A percentile compares a stretch with the other conserved stretches of the same genome.
Conservation (phyloP, 225 moss, liverwort and hornwort species). For the Sphagnum tenellum region DNA sequence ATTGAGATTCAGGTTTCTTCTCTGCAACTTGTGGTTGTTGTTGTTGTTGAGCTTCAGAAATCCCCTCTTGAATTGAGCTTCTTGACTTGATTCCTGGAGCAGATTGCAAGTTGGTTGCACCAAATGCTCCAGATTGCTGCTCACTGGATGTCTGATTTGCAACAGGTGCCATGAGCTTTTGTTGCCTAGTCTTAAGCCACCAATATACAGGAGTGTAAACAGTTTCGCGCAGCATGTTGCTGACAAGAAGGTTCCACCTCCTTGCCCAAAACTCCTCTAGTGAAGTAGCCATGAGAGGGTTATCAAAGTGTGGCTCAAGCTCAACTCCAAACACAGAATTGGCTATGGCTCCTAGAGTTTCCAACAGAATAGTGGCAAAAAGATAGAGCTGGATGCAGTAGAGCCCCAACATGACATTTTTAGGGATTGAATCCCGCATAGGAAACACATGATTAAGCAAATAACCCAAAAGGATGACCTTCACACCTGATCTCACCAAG, state of each 20-base stretch:
- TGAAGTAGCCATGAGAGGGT: conserved; percentile 25
- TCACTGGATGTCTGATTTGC: too few relatives aligned
- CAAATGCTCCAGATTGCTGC: too few relatives aligned
- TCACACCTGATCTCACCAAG: conserved; percentile 14
- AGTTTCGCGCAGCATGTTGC: conserved; percentile 24
- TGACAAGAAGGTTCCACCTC: conserved; percentile 41
- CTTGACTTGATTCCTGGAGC: too few relatives aligned
- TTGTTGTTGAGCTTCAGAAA: too few relatives aligned
- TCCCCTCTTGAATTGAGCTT: too few relatives aligned
- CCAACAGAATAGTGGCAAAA: conserved; percentile 23
- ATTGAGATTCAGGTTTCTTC: not conserved
- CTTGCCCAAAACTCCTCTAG: conserved; percentile 40
- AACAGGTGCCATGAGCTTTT: too few relatives aligned
- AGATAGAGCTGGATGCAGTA: conserved; percentile 27
- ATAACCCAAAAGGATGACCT: conserved; percentile 8
- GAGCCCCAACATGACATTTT: conserved; percentile 13
- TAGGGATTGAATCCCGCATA: conserved; percentile 4
- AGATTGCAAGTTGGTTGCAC: too few relatives aligned
- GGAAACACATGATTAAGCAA: conserved; percentile 6
- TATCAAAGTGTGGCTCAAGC: conserved; percentile 43
- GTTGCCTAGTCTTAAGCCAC: too few relatives aligned
- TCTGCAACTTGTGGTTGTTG: too few relatives aligned
- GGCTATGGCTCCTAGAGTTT: conserved; percentile 22
- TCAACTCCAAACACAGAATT: conserved; percentile 16
- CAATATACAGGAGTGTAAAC: conserved; percentile 27